Evolutionary conservation across 225 moss, liverwort and hornwort species (phyloP).

Genomic region (Pleurozium schreberi): DNA sequence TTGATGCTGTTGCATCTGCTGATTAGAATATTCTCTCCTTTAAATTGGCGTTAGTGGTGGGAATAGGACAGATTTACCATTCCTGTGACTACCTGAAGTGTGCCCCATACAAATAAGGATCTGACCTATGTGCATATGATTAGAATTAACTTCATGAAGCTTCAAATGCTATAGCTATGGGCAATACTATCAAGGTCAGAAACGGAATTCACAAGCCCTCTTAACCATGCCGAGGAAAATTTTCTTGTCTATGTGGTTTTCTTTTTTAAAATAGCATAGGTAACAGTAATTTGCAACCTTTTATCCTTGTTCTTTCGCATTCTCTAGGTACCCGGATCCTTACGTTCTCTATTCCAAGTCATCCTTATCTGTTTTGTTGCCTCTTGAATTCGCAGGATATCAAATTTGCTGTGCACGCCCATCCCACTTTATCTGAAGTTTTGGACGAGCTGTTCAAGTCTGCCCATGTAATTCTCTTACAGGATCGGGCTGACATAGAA

Average conservation of each 20-base stretch:
- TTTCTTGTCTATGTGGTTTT: not conserved
- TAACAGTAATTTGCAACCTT: not conserved
- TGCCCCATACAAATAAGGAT: not conserved
- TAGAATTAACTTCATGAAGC: constrained; percentile 46
- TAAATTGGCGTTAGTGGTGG: not conserved
- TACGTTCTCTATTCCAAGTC: not conserved
- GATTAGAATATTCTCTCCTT: not conserved
- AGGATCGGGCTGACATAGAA: not conserved
- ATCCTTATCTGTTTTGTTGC: not conserved
- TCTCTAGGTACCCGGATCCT: not conserved
- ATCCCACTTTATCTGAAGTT: constrained; percentile 91
- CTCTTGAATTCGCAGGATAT: constrained; percentile 46
- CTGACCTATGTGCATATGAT: not conserved
- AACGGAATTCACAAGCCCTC: not conserved
- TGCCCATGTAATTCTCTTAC: constrained; percentile 49
- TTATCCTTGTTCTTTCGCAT: not conserved
- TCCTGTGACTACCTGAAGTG: not conserved
- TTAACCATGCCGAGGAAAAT: not conserved
- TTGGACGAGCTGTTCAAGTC: constrained; percentile 93
- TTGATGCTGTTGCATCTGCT: not conserved
- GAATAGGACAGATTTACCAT: not conserved
- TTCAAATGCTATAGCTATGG: constrained; percentile 94
- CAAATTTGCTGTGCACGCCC: constrained; percentile 91
- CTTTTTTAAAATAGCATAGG: not conserved
- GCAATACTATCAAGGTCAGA: constrained; percentile 65